Conservation (phyloP, 257 asterid genomes). For the Nicotiana noctiflora region DNA sequence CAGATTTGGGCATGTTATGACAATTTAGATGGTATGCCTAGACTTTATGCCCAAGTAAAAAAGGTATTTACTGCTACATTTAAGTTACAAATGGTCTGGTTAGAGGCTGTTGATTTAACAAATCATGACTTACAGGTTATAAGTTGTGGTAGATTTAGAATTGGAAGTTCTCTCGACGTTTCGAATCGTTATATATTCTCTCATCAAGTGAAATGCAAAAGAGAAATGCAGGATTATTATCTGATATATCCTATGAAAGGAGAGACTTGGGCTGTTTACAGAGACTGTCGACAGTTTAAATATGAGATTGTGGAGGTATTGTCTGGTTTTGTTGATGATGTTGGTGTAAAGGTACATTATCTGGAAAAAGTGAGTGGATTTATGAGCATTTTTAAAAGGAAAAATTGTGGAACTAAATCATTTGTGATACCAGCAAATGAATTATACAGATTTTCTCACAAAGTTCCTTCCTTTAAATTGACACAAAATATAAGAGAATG, state of each 20-base stretch:
- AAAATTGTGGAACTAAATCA: slow-evolving; percentile 7
- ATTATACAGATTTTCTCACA: slow-evolving; percentile 51
- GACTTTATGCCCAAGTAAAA: slow-evolving; percentile 56
- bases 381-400: slow-evolving; percentile 48
- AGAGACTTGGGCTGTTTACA: slow-evolving; percentile 73
- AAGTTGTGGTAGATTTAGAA: slow-evolving; percentile 58
- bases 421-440: slow-evolving; percentile 31
- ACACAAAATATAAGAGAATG: slow-evolving; percentile 46
- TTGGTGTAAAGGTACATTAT: slow-evolving; percentile 44
- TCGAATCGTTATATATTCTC: slow-evolving; percentile 32
- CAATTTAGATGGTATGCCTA: slow-evolving; percentile 60
- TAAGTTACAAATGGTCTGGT: slow-evolving; percentile 48
- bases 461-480: slow-evolving; percentile 43
- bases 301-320: slow-evolving; percentile 68
- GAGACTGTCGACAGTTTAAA: slow-evolving; percentile 29
- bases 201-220: slow-evolving; percentile 33
- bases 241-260: slow-evolving; percentile 51
- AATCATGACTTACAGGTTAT: slow-evolving; percentile 31
- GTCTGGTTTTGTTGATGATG: slow-evolving; percentile 30
- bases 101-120: slow-evolving; percentile 46
- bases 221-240: slow-evolving; percentile 33
- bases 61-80: slow-evolving; percentile 35
- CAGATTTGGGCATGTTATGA: slow-evolving; percentile 85
- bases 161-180: slow-evolving; percentile 15
- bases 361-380: slow-evolving; percentile 53